These are phyloP conservation scores for Berberis thunbergii DNA, from an alignment of 164 flowering plant genomes.

Conservation along the genomic window DNA sequence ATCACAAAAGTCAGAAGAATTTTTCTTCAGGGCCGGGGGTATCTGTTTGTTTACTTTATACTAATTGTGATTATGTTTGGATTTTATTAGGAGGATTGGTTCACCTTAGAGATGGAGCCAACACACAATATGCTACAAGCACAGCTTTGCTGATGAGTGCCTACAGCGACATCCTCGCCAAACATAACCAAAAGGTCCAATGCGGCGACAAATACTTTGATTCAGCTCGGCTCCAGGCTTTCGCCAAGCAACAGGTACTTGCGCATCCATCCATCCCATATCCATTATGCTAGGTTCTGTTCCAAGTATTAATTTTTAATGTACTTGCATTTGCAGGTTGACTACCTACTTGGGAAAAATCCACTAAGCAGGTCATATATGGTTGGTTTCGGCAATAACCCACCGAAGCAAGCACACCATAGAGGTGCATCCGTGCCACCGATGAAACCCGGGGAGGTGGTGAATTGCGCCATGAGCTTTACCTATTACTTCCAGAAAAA, in stretches of 20 bases:
- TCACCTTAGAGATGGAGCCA: slow-evolving; percentile 85
- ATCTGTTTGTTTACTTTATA: no score
- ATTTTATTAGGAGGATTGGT: slow-evolving; percentile 42
- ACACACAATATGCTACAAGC: slow-evolving; percentile 71
- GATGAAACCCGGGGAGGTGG: slow-evolving; percentile 1
- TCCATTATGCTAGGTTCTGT: no score
- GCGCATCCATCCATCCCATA: background rate
- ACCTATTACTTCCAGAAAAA: slow-evolving; percentile 35
- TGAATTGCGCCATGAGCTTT: slow-evolving; percentile 66
- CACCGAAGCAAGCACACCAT: slow-evolving; percentile 78
- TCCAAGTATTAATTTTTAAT: no score
- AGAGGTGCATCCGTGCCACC: slow-evolving; percentile 75
- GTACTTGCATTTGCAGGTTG: slow-evolving; percentile 42
- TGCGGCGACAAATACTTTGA: slow-evolving; percentile 54
- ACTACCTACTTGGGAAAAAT: slow-evolving; percentile 70
- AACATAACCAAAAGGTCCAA: slow-evolving; percentile 31
- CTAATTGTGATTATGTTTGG: no score
- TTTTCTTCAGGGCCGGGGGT: no score
- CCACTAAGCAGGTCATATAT: slow-evolving; percentile 71
- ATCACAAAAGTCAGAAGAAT: no score
- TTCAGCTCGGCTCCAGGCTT: slow-evolving; percentile 31
- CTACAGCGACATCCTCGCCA: slow-evolving; percentile 55
- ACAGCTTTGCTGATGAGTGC: slow-evolving; percentile 50
- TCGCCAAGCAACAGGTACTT: slow-evolving; percentile 72
- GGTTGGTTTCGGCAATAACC: slow-evolving; percentile 79